These are phyloP conservation scores for Aspergillus tamarii DNA, from an alignment of 2,329 filamentous ascomycete genomes.

Conservation along the genomic window DNA sequence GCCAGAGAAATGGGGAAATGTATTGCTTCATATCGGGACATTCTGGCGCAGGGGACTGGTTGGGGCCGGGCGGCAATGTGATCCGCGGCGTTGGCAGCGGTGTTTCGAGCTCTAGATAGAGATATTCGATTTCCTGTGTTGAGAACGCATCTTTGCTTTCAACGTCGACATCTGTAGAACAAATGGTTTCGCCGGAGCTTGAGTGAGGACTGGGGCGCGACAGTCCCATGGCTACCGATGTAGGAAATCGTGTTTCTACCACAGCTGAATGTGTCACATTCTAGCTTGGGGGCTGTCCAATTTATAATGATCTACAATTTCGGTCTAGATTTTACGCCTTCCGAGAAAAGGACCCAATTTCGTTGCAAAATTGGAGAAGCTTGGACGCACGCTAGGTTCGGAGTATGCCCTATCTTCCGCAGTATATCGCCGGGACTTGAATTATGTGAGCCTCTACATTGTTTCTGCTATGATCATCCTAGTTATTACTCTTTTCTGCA, in stretches of 20 bases:
- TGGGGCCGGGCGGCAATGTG: conserved; percentile 32
- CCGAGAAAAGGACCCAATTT: neutral
- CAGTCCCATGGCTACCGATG: neutral
- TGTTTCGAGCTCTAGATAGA: conserved; percentile 66
- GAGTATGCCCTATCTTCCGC: too few species aligned
- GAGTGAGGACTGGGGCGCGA: neutral
- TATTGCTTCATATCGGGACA: conserved; percentile 69
- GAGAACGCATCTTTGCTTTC: neutral
- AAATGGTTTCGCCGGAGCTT: conserved; percentile 10
- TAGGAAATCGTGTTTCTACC: neutral
- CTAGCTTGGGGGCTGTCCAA: neutral
- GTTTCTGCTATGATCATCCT: too few species aligned
- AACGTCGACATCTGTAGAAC: neutral
- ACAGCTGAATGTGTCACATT: neutral
- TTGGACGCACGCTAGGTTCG: neutral
- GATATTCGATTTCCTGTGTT: conserved; percentile 52
- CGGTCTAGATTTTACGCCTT: neutral
- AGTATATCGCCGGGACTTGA: too few species aligned
- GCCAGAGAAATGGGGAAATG: conserved; percentile 74
- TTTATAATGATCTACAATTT: neutral
- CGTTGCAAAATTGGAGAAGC: conserved; percentile 3
- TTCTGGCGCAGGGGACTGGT: conserved; percentile 52
- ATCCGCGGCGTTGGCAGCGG: conserved; percentile 53
- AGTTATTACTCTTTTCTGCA: neutral
- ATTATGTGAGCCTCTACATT: too few species aligned